phyloP scores from a whole-genome alignment of 1,284 basidiomycete genomes.

The Ceratobasidium sp. region DNA sequence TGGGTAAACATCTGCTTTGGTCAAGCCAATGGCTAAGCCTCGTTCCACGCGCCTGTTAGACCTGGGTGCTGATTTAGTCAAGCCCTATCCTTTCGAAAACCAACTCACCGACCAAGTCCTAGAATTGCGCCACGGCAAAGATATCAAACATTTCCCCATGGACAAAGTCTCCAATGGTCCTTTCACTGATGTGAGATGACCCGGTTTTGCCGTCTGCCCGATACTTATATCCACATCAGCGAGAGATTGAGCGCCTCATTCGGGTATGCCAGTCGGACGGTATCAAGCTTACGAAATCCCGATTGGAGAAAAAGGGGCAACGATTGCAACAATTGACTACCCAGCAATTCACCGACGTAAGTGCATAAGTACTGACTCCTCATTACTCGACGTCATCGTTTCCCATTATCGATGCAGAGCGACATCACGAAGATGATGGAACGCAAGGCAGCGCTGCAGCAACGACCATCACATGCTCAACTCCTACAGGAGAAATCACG shows the following conservation, averaged over 20 bases:
- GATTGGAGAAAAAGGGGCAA: slow-evolving; percentile 73
- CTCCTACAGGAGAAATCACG: slow-evolving; percentile 72
- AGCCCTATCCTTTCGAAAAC: slow-evolving; percentile 82
- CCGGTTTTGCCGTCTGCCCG: neutral
- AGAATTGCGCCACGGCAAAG: slow-evolving; percentile 78
- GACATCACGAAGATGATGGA: slow-evolving; percentile 80
- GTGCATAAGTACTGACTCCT: slow-evolving; percentile 47
- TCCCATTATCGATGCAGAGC: slow-evolving; percentile 58
- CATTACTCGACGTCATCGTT: slow-evolving; percentile 13
- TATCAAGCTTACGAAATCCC: slow-evolving; percentile 71
- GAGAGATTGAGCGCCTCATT: slow-evolving; percentile 77
- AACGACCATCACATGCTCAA: slow-evolving; percentile 58
- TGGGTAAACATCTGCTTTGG: slow-evolving; percentile 59
- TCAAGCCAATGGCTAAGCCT: slow-evolving; percentile 46
- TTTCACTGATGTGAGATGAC: slow-evolving; percentile 67
- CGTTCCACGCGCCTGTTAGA: slow-evolving; percentile 56
- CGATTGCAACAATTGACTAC: slow-evolving; percentile 71
- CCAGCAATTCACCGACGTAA: slow-evolving; percentile 82
- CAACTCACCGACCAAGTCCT: slow-evolving; percentile 73
- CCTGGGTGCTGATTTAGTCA: slow-evolving; percentile 66
- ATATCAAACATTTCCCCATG: slow-evolving; percentile 72
- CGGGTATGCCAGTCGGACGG: slow-evolving; percentile 67
- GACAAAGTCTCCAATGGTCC: slow-evolving; percentile 83
- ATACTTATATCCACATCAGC: slow-evolving; percentile 61
- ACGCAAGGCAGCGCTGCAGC: slow-evolving; percentile 71